These are phyloP conservation scores for Nelumbo lutea DNA, from an alignment of 164 flowering plant genomes.

Conservation along the genomic window DNA sequence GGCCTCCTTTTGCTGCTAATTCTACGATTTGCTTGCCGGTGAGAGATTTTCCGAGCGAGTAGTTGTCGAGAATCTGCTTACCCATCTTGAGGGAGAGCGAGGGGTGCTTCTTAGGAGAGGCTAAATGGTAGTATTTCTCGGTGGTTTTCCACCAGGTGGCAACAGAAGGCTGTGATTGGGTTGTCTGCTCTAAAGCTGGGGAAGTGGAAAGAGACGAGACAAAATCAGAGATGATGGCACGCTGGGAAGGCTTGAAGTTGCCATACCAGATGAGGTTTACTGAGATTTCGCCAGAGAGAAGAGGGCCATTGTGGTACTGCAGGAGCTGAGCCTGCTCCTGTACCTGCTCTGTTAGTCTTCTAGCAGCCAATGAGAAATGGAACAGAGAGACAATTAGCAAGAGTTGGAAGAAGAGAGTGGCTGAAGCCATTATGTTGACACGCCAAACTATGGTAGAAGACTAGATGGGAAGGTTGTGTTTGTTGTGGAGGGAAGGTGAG, in stretches of 20 bases:
- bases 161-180: conserved; percentile 38
- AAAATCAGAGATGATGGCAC: conserved; percentile 58
- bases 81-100: conserved; percentile 30
- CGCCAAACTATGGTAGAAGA: no score
- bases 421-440: background rate
- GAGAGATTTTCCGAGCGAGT: conserved; percentile 53
- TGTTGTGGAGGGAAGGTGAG: no score
- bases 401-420: conserved; percentile 8
- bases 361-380: conserved; percentile 18
- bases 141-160: conserved; percentile 61
- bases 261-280: conserved; percentile 75
- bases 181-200: background rate
- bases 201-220: conserved; percentile 38
- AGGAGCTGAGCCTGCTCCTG: conserved; percentile 31
- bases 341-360: conserved; percentile 19
- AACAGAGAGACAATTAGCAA: conserved; percentile 19
- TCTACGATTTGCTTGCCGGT: conserved; percentile 23
- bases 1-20: conserved; percentile 36
- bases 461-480: background rate
- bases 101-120: conserved; percentile 16
- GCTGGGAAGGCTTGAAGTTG: conserved; percentile 52
- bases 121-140: conserved; percentile 39
- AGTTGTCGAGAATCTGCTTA: conserved; percentile 37
- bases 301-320: conserved; percentile 64
- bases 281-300: conserved; percentile 52